phyloP scores from a whole-genome alignment of 352 stramenopile species.

The Pythium angustatum region DNA sequence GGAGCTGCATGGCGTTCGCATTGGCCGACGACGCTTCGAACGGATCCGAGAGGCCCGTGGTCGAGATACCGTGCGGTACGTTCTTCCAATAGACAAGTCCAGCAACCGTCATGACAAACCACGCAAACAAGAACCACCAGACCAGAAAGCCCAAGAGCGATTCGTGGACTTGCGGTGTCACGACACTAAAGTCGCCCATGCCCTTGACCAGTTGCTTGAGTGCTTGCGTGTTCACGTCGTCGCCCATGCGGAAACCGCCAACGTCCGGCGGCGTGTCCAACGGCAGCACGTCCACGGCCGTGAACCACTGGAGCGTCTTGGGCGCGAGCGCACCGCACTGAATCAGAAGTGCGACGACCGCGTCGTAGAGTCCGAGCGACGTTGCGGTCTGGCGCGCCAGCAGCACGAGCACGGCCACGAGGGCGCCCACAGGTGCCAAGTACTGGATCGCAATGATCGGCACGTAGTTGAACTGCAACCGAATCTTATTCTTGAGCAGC shows the following conservation, averaged over 20 bases:
- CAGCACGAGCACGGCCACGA: constrained; percentile 49
- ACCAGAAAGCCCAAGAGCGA: constrained; percentile 68
- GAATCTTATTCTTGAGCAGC: constrained; percentile 66
- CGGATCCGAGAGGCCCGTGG: constrained; percentile 21
- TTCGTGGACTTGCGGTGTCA: constrained; percentile 60
- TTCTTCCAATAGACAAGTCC: constrained; percentile 75
- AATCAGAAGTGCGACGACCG: constrained; percentile 30
- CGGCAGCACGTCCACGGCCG: constrained; percentile 33
- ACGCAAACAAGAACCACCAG: constrained; percentile 51
- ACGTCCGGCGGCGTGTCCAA: constrained; percentile 43
- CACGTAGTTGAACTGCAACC: constrained; percentile 82
- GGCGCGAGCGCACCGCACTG: constrained; percentile 22
- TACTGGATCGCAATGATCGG: constrained; percentile 82
- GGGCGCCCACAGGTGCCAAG: constrained; percentile 50
- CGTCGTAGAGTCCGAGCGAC: constrained; percentile 46
- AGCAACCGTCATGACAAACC: constrained; percentile 52
- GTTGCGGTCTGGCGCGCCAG: constrained; percentile 57
- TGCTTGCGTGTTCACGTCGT: constrained; percentile 46
- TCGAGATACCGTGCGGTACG: constrained; percentile 38
- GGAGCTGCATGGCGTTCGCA: constrained; percentile 9
- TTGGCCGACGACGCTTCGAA: not conserved
- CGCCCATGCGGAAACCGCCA: constrained; percentile 55
- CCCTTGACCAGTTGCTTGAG: constrained; percentile 60
- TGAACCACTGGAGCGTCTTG: constrained; percentile 22
- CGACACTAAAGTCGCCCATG: constrained; percentile 61